Evolutionary conservation across 2,329 filamentous ascomycete genomes (phyloP), one percentile per base, ranked within the genome.

Genomic region (Colletotrichum coccodes): DNA sequence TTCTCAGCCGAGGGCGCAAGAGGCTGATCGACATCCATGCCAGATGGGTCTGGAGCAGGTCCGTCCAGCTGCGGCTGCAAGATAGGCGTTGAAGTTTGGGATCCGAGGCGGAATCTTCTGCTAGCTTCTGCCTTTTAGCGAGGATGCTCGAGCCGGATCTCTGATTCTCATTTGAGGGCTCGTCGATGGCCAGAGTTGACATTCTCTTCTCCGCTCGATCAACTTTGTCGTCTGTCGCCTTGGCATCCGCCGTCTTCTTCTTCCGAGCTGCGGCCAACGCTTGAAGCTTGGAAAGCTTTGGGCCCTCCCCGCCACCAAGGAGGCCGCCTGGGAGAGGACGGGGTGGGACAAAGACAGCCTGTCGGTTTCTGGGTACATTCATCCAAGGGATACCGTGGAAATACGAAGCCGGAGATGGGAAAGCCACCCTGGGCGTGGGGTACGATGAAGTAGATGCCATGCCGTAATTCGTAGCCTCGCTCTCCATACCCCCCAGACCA

Each of bases 321-420:
- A 99, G 84, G 2, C 94, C 92, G 21, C 90, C 88, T 60, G 87
- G 90, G 71, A 40, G 87, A 18, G 73, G 59, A 34, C 38, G 70
- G 67, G 79, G 89, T 46, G 90, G 85, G 57, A 92, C 80, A 42
- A 95, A 87, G 18, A 91, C 85, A 18, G 92, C 87, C 72, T 88
- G 86, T 34, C 93, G 89, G 53, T 91, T 80, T 44, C 80, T 74
- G 26, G 94, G 93, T 12, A 95, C 84, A 60, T 91, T 87, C 61
- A 94, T 85, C 95, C 96, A 99, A 1, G 95, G 93, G 76, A 92
- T 92, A 76, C 97, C 95, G 75, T 85, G 82, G 78, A 98, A 99
- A 79, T 95, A 93, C 84, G 67, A 83, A 79, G 62, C 85, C 82
- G 54, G 77, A 75, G 71, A 73, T 40, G 71, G 68, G 59, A 56